Percentiles rank a stretch among this genome's conserved stretches.
phyloP scores from a whole-genome alignment of 2,329 filamentous ascomycete genomes.

The Stachybotrys elegans region DNA sequence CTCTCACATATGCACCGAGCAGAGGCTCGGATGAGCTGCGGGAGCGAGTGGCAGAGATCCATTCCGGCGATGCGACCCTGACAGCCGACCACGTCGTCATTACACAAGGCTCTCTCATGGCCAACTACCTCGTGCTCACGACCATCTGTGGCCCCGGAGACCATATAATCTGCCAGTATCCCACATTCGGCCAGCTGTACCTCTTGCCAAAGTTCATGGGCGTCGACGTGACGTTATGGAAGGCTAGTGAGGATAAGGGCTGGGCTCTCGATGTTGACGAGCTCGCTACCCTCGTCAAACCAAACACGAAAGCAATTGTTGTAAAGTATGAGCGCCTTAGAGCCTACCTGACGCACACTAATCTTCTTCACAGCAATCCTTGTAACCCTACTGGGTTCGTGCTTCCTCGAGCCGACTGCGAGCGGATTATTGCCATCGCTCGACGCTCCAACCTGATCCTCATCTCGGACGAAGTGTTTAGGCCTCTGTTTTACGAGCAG shows the following conservation, averaged over 20 bases:
- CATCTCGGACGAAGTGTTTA: slow-evolving; percentile 75
- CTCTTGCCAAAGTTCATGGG: slow-evolving; percentile 66
- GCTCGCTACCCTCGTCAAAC: slow-evolving; percentile 56
- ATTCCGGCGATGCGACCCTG: slow-evolving; percentile 1
- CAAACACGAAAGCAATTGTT: slow-evolving; percentile 55
- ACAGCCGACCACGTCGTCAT: slow-evolving; percentile 59
- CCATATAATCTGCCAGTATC: slow-evolving; percentile 78
- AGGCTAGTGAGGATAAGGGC: slow-evolving; percentile 53
- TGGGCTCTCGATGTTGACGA: slow-evolving; percentile 63
- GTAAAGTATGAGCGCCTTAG: slow-evolving; percentile 2
- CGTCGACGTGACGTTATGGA: slow-evolving; percentile 71
- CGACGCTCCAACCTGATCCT: slow-evolving; percentile 57
- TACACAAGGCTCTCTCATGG: slow-evolving; percentile 70
- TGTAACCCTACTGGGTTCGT: slow-evolving; percentile 77
- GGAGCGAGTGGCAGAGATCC: slow-evolving; percentile 5
- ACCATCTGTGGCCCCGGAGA: slow-evolving; percentile 54
- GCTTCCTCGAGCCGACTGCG: slow-evolving; percentile 55
- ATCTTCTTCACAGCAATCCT: slow-evolving; percentile 59
- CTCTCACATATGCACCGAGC: background rate
- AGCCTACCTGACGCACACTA: background rate
- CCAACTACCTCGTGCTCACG: slow-evolving; percentile 71
- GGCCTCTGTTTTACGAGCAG: slow-evolving; percentile 61
- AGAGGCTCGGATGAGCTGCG: background rate
- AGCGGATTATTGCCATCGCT: slow-evolving; percentile 59
- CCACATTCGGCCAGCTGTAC: slow-evolving; percentile 79